These are phyloP conservation scores for Sclerotinia nivalis DNA, from an alignment of 2,329 filamentous ascomycete genomes.

Conservation along the genomic window DNA sequence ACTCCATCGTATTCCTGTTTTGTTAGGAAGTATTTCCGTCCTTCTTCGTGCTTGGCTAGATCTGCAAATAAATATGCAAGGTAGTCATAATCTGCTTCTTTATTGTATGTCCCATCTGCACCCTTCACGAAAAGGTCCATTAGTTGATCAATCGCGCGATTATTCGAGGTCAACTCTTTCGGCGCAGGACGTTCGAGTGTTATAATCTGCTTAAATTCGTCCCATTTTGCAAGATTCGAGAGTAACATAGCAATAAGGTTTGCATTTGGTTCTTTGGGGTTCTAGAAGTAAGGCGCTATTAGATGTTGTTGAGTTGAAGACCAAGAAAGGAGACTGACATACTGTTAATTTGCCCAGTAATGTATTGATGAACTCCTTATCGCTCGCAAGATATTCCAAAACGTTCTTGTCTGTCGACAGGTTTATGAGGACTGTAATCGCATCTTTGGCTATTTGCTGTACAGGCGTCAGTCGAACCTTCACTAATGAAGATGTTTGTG, in stretches of 20 bases:
- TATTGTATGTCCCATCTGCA: constrained; percentile 78
- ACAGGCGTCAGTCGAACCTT: constrained; percentile 26
- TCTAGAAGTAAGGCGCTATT: constrained; percentile 46
- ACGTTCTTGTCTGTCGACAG: constrained; percentile 76
- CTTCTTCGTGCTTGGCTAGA: constrained; percentile 76
- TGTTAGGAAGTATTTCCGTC: constrained; percentile 72
- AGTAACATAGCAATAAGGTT: constrained; percentile 88
- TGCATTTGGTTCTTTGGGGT: constrained; percentile 74
- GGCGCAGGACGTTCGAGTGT: constrained; percentile 67
- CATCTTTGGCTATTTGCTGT: constrained; percentile 89
- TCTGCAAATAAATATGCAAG: constrained; percentile 93
- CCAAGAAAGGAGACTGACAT: constrained; percentile 52
- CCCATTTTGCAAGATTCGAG: constrained; percentile 84
- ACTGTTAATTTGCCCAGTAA: constrained; percentile 73
- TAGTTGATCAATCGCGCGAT: constrained; percentile 80
- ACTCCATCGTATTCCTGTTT: constrained; percentile 76
- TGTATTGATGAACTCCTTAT: constrained; percentile 78
- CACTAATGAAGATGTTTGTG: background rate
- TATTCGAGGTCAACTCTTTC: constrained; percentile 68
- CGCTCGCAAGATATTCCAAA: constrained; percentile 68
- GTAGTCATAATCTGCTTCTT: constrained; percentile 85
- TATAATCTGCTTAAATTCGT: constrained; percentile 69
- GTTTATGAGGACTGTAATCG: constrained; percentile 86
- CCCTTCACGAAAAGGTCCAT: constrained; percentile 97
- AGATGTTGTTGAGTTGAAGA: constrained; percentile 4